Evolutionary conservation across 2,329 filamentous ascomycete species (phyloP), one percentile per base, ranked within the genome.

Genomic region (Diaporthe amygdali): DNA sequence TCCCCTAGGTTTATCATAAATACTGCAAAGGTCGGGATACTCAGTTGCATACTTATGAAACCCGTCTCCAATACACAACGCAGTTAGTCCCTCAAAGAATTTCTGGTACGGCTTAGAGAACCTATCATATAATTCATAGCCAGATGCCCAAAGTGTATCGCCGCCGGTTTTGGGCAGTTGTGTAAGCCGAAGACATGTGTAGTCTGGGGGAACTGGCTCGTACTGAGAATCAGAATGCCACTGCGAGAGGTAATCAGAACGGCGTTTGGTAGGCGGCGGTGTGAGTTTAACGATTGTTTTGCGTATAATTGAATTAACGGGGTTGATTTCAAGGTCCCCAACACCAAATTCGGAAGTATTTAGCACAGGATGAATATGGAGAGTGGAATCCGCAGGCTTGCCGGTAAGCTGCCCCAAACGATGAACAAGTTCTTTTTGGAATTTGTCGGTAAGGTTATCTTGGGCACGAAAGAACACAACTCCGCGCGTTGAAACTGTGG

Each of bases 61-160:
- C 0, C 79, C 81, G 0, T 79, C 75, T 2, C 80, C 80, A 10
- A 76, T 77, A 59, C 83, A 88, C 0, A 83, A 86, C 0, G 84
- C 87, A 0, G 86, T 89, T 5, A 90, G 75, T 0, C 79, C 77
- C 69, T 90, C 87, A 32, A 89, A 81, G 75, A 89, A 87, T 52
- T 82, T 81, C 71, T 85, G 85, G 71, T 87, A 87, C 0, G 86
- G 79, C 8, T 80, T 77, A 1, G 84, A 87, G 51, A 90, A 81
- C 5, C 87, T 83, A 75, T 91, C 89, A 67, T 89, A 90, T 12
- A 90, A 76, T 66, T 91, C 89, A 74, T 91, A 91, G 1, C 88
- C 89, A 1, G 87, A 90, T 0, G 89, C 89, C 88, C 89, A 91
- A 7, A 91, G 83, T 12, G 89, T 90, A 75, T 91, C 88, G 27